phyloP scores from a whole-genome alignment of 768 basidiomycete species.

The Trametes maxima region DNA sequence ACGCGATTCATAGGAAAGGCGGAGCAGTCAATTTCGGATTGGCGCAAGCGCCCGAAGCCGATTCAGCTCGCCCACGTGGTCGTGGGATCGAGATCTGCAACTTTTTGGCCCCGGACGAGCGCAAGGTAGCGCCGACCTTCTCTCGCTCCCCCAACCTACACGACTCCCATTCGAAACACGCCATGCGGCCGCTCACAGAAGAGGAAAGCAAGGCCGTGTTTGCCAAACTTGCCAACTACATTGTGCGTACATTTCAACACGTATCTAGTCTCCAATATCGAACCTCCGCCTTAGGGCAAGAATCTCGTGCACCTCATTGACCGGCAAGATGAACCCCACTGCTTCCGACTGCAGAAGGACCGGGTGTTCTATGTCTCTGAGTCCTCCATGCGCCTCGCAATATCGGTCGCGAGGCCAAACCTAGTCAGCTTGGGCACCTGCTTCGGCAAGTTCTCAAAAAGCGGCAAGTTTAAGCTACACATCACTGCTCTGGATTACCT shows the following conservation, averaged over 20 bases:
- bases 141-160: constrained; percentile 2
- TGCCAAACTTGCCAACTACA: constrained; percentile 95
- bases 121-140: background rate
- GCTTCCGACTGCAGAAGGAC: constrained; percentile 93
- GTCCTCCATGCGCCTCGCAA: constrained; percentile 88
- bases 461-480: constrained; percentile 96
- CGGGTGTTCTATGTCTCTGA: constrained; percentile 97
- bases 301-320: constrained; percentile 96
- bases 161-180: background rate
- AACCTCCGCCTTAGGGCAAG: constrained; percentile 65
- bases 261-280: background rate
- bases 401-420: constrained; percentile 90
- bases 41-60: background rate
- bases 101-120: constrained; percentile 4
- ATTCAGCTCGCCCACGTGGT: constrained; percentile 5
- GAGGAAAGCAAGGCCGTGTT: constrained; percentile 97
- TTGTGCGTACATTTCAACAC: constrained; percentile 52
- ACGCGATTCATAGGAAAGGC: background rate
- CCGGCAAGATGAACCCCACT: constrained; percentile 90
- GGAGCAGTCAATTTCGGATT: background rate
- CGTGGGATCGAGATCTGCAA: constrained; percentile 7
- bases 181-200: constrained; percentile 94
- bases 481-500: constrained; percentile 92
- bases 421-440: constrained; percentile 94
- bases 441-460: constrained; percentile 97